These are phyloP conservation scores for Pythium vanterpoolii DNA, from an alignment of 352 stramenopile species.

Conservation along the genomic window DNA sequence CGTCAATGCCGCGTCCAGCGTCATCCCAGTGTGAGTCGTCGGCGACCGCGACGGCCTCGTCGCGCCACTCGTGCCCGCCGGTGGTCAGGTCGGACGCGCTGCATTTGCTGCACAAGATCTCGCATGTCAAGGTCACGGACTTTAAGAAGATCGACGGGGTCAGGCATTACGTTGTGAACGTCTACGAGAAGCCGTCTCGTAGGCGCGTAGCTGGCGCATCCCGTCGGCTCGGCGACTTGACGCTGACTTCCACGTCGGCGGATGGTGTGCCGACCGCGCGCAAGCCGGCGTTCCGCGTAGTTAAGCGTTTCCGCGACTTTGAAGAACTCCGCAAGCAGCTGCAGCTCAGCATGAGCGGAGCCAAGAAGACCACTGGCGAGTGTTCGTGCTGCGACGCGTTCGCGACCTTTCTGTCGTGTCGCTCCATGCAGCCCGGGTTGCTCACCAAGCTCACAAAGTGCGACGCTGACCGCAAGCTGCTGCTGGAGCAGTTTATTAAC, in stretches of 20 bases:
- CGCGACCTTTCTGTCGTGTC: constrained; percentile 21
- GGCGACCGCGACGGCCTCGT: background rate
- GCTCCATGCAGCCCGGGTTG: constrained; percentile 23
- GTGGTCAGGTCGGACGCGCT: constrained; percentile 4
- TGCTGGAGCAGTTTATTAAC: constrained; percentile 23
- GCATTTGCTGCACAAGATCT: constrained; percentile 29
- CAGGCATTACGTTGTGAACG: constrained; percentile 54
- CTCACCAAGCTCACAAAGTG: constrained; percentile 18
- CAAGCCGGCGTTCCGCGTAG: constrained; percentile 18
- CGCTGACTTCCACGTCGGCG: background rate
- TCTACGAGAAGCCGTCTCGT: constrained; percentile 43
- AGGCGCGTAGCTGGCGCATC: constrained; percentile 1
- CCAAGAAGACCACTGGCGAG: constrained; percentile 9
- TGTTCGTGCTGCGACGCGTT: constrained; percentile 24
- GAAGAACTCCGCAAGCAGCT: constrained; percentile 25
- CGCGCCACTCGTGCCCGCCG: constrained; percentile 14
- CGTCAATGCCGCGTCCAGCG: background rate
- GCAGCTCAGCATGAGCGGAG: constrained; percentile 2
- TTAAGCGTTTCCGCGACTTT: constrained; percentile 23
- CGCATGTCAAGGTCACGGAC: constrained; percentile 41
- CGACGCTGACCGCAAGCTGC: constrained; percentile 12
- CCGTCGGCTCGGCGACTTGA: constrained; percentile 16
- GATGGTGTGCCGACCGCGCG: constrained; percentile 3
- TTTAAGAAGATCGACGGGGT: constrained; percentile 41
- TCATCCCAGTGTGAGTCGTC: no score